Conservation (phyloP, 495 filamentous ascomycete species). For the Neurospora sp. region DNA sequence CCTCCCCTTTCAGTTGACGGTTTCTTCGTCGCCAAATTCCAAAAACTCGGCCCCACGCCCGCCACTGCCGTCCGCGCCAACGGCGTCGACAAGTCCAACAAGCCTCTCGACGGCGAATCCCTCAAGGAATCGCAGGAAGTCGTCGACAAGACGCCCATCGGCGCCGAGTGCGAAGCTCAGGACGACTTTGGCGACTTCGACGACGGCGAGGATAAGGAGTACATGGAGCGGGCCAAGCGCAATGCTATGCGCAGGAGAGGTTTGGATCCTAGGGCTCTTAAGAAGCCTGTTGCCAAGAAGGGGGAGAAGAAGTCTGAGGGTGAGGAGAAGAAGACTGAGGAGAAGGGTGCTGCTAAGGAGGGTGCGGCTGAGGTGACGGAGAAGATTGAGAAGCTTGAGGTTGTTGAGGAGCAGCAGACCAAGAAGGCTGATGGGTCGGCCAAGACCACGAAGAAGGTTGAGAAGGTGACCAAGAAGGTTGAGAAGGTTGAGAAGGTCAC, state of each 20-base stretch:
- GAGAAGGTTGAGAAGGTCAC: neutral
- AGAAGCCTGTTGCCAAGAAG: slow-evolving; percentile 18
- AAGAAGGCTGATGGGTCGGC: neutral
- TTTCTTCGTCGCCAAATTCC: slow-evolving; percentile 96
- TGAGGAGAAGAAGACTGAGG: neutral
- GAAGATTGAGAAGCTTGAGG: slow-evolving; percentile 15
- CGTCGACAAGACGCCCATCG: slow-evolving; percentile 41
- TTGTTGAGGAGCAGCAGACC: slow-evolving; percentile 10
- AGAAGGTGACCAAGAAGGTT: slow-evolving; percentile 1
- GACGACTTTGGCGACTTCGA: slow-evolving; percentile 75
- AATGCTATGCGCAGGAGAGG: slow-evolving; percentile 46
- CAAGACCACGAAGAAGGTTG: neutral
- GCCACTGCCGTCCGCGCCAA: slow-evolving; percentile 38
- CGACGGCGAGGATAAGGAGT: slow-evolving; percentile 68
- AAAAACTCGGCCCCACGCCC: slow-evolving; percentile 75
- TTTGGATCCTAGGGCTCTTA: slow-evolving; percentile 40
- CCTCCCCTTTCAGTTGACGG: slow-evolving; percentile 56
- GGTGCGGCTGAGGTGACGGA: slow-evolving; percentile 12
- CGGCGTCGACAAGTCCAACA: slow-evolving; percentile 26
- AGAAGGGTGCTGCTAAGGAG: slow-evolving; percentile 7
- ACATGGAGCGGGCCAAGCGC: slow-evolving; percentile 64
- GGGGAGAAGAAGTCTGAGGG: slow-evolving; percentile 8
- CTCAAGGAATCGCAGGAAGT: slow-evolving; percentile 25
- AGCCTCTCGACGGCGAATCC: slow-evolving; percentile 7
- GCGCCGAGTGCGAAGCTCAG: slow-evolving; percentile 31